Evolutionary conservation across 2,329 filamentous ascomycete species (phyloP), one percentile per base, ranked within the genome.

Genomic region (Cladosporium sp.): DNA sequence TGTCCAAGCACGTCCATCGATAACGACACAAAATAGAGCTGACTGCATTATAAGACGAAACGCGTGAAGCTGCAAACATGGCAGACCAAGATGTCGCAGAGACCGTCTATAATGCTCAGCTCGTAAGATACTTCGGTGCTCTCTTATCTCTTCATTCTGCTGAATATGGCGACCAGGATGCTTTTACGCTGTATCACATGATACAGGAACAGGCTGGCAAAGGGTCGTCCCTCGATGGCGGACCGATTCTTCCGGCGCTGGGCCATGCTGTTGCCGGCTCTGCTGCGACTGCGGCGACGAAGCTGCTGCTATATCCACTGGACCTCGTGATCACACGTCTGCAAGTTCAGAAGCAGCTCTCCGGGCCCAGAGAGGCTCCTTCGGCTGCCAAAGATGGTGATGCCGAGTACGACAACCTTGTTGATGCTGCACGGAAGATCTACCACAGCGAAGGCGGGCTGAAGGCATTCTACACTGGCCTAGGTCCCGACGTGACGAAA

Each of bases 201-300:
- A 60, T 64, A 15, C 58, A 69, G 43, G 65, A 70, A 43, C 64
- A 64, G 28, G 42, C 58, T n/a, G 47, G 54, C 37, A 52, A 56
- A 25, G 47, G 47, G 1, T 47, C 56, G 12, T 49, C 50, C 15
- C 15, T 58, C 30, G 52, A 50, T 37, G 58, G 62, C 36, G 69
- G 68, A 22, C 78, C 82, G 20, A 79, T 79, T 0, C 74, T 94
- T 4, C 88, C 89, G 51, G 89, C 90, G 36, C 78, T 96, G 8
- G 88, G 90, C 45, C 91, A 96, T 77, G 92, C 90, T 56, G 74
- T 90, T 34, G 91, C 91, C 3, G 92, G 92, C 54, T 88, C 90
- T 5, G 78, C 86, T 0, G 91, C 90, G 37, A 88, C 90, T 0
- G 88, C 89, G 15, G 82, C 93, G 60, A 89, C 91, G 11, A 93